phyloP scores from a whole-genome alignment of 73 alveolate species.

The Tetrahymena elliotti region DNA sequence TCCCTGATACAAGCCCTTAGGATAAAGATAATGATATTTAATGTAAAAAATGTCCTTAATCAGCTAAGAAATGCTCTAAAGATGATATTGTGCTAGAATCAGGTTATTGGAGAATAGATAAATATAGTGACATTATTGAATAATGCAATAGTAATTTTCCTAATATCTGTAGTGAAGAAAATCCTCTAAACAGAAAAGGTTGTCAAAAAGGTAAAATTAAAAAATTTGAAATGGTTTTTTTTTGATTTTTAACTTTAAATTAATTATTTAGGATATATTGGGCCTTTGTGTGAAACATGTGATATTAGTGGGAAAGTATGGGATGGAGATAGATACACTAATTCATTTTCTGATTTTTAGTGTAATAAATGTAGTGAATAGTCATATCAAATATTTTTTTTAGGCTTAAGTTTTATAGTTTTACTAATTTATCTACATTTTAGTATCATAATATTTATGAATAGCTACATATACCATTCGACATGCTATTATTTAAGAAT shows the following conservation, averaged over 20 bases:
- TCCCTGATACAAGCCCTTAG: background rate
- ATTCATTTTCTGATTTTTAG: background rate
- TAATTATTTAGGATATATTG: background rate
- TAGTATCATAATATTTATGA: background rate
- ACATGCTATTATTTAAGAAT: background rate
- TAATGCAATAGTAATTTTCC: background rate
- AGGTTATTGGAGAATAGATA: background rate
- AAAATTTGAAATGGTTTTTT: no score
- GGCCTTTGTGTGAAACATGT: background rate
- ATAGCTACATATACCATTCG: background rate
- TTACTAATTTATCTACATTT: background rate
- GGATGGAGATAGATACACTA: background rate
- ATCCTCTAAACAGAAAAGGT: background rate
- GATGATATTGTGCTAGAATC: background rate
- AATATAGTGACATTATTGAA: background rate
- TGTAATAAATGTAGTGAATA: background rate
- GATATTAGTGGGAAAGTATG: background rate
- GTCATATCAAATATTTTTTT: background rate
- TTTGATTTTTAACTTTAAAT: no score
- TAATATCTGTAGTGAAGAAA: background rate
- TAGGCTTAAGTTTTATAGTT: background rate
- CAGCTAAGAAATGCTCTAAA: background rate
- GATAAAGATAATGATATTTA: background rate
- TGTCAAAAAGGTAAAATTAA: background rate
- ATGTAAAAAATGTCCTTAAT: background rate